phyloP scores from a whole-genome alignment of 2,329 filamentous ascomycete genomes.

The Aureobasidium musti region DNA sequence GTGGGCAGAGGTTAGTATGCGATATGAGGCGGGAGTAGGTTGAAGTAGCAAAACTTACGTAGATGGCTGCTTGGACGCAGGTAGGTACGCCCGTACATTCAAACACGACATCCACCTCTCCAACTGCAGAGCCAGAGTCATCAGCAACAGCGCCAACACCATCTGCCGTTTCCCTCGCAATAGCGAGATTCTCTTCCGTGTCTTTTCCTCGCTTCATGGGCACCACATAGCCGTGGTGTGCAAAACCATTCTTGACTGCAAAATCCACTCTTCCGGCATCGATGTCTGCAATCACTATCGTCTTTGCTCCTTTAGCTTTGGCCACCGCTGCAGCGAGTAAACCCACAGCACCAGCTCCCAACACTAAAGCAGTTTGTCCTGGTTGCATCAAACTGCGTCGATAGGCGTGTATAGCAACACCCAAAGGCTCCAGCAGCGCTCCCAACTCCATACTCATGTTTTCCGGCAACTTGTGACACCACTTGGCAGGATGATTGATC shows the following conservation, averaged over 20 bases:
- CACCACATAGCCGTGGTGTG: constrained; percentile 50
- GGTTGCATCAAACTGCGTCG: constrained; percentile 51
- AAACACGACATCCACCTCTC: constrained; percentile 68
- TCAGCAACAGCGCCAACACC: constrained; percentile 45
- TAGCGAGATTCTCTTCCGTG: constrained; percentile 56
- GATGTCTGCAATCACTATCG: constrained; percentile 63
- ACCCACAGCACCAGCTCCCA: constrained; percentile 64
- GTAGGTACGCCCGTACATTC: constrained; percentile 76
- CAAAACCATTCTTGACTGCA: constrained; percentile 54
- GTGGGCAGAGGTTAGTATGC: background rate
- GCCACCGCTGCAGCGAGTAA: constrained; percentile 60
- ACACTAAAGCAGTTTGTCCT: constrained; percentile 56
- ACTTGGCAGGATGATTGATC: constrained; percentile 62
- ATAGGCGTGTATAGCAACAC: constrained; percentile 62
- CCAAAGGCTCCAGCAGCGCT: constrained; percentile 61
- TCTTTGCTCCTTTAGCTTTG: constrained; percentile 55
- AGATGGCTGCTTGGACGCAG: constrained; percentile 74
- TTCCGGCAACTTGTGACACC: constrained; percentile 61
- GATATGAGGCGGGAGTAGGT: background rate
- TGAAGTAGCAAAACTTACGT: constrained; percentile 48
- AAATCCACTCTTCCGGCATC: constrained; percentile 59
- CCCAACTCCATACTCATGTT: constrained; percentile 57
- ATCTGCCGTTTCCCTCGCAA: constrained; percentile 54
- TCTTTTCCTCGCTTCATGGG: constrained; percentile 51
- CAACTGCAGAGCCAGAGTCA: constrained; percentile 41